A percentile compares a stretch with the other conserved stretches of the same genome.
These are phyloP conservation scores for Ettlia oleoabundans DNA, from an alignment of 139 green algal genomes.

Conservation along the genomic window DNA sequence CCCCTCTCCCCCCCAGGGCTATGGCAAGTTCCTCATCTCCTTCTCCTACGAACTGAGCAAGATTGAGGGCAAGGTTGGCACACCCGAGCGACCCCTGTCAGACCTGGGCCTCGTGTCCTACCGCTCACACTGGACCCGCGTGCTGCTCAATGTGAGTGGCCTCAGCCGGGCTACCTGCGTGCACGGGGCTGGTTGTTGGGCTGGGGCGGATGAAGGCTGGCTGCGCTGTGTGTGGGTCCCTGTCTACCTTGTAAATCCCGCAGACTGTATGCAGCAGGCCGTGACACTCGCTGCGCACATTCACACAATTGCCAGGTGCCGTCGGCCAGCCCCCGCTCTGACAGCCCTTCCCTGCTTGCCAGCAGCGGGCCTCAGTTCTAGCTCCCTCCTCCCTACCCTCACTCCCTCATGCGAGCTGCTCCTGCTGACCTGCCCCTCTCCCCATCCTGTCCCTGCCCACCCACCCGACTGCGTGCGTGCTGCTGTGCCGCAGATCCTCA, in stretches of 20 bases:
- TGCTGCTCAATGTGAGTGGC: constrained; percentile 85
- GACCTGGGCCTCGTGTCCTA: constrained; percentile 96
- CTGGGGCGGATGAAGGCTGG: too few relatives aligned
- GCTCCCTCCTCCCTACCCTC: too few relatives aligned
- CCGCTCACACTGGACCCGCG: constrained; percentile 95
- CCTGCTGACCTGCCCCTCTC: neutral
- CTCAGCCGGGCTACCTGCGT: neutral
- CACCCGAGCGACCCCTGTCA: constrained; percentile 95
- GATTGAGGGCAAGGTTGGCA: constrained; percentile 96
- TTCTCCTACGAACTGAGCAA: constrained; percentile 99
- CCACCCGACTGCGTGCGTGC: neutral
- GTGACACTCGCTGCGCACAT: too few relatives aligned
- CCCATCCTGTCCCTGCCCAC: neutral
- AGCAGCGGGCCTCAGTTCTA: too few relatives aligned
- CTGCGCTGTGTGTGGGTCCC: too few relatives aligned
- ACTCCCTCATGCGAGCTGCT: too few relatives aligned
- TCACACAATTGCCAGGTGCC: too few relatives aligned
- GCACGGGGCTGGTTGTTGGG: neutral
- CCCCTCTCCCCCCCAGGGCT: constrained; percentile 72
- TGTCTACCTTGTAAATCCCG: too few relatives aligned
- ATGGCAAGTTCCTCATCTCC: constrained; percentile 98
- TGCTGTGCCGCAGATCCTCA: constrained; percentile 80
- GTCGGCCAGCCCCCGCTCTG: too few relatives aligned
- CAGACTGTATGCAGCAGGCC: too few relatives aligned
- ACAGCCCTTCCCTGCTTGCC: too few relatives aligned